phyloP scores from a whole-genome alignment of 306 rosid genomes.

The Acacia crassicarpa region DNA sequence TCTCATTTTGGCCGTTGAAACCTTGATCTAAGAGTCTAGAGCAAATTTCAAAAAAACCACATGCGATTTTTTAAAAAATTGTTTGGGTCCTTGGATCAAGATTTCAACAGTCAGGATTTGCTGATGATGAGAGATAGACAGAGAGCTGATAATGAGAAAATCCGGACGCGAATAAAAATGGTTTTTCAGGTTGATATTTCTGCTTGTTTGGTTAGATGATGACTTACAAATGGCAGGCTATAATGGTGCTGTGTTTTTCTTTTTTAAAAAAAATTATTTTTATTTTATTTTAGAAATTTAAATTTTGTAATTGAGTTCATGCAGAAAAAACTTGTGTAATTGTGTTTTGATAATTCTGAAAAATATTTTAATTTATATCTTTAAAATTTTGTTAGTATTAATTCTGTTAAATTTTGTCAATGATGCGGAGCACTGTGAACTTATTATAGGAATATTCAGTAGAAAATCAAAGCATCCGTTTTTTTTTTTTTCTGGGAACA shows the following conservation, averaged over 20 bases:
- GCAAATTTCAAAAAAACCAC: too few species aligned
- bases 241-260: not conserved
- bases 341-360: not conserved
- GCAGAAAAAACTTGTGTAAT: not conserved
- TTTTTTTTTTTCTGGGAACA: too few species aligned
- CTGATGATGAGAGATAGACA: too few species aligned
- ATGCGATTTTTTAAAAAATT: too few species aligned
- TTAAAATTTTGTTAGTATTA: not conserved
- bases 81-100: too few species aligned
- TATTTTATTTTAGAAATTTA: conserved; percentile 37
- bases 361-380: not conserved
- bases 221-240: not conserved
- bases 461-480: too few species aligned
- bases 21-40: too few species aligned
- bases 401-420: too few species aligned
- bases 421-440: not conserved
- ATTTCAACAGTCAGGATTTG: too few species aligned
- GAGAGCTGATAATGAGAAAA: too few species aligned
- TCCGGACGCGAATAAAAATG: not conserved
- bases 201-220: not conserved
- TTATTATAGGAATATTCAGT: not conserved
- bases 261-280: not conserved
- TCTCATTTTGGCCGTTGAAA: too few species aligned
- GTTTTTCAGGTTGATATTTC: conserved; percentile 3
- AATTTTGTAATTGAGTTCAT: not conserved